Evolutionary conservation across 2,329 filamentous ascomycete genomes (phyloP).

Genomic region (Gnomoniopsis smithogilvyi): DNA sequence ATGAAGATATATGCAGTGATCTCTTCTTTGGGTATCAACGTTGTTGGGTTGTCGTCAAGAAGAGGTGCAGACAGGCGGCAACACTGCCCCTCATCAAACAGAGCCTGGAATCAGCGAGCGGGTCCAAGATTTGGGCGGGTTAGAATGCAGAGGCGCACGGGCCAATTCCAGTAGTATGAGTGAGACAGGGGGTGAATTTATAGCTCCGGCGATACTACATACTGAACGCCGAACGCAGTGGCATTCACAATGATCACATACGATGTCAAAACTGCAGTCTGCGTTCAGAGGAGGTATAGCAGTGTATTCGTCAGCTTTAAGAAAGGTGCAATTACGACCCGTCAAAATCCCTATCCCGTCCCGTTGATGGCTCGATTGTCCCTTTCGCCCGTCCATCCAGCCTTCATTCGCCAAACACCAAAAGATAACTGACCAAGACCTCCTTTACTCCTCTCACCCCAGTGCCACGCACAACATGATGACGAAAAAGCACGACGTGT

Average conservation of each 20-base stretch:
- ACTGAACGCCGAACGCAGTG: too few species aligned
- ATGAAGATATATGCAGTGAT: background rate
- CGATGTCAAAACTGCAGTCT: background rate
- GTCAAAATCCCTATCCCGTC: background rate
- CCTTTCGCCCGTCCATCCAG: background rate
- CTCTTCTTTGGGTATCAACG: slow-evolving; percentile 5
- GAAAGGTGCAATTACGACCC: background rate
- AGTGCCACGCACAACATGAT: background rate
- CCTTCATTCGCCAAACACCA: slow-evolving; percentile 1
- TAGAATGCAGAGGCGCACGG: slow-evolving; percentile 1
- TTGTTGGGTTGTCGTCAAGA: slow-evolving; percentile 3
- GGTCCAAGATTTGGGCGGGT: background rate
- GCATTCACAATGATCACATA: background rate
- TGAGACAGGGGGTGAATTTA: background rate
- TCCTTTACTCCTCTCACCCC: background rate
- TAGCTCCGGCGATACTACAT: too few species aligned
- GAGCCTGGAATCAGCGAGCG: slow-evolving; percentile 15
- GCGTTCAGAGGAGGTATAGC: background rate
- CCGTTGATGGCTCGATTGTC: background rate
- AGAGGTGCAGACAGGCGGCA: background rate
- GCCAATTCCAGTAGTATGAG: background rate
- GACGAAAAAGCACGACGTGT: background rate
- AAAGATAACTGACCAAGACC: background rate
- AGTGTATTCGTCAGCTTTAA: slow-evolving; percentile 13
- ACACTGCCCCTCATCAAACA: slow-evolving; percentile 17